Evolutionary conservation across 768 basidiomycete genomes (phyloP), one percentile per base, ranked within the genome.

Genomic region (Collybia sp.): DNA sequence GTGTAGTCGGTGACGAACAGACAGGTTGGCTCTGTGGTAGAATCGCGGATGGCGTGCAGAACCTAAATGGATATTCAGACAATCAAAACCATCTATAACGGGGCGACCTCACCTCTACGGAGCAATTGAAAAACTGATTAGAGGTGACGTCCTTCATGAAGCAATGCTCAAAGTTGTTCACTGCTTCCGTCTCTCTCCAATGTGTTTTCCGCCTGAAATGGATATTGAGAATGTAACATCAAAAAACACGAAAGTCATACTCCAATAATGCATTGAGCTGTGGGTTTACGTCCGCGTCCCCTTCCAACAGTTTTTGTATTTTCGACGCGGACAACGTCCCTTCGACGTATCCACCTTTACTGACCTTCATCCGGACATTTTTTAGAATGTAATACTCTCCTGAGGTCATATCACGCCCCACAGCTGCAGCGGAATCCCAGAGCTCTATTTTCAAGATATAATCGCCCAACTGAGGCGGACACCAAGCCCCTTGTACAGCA

Each of bases 1-100:
- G 83, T 83, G 54, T 85, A 87, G 58, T 88, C 85, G 6, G 83
- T 85, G 30, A 82, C 76, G 49, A 75, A 81, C 33, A 85, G 59
- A 41, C 64, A 69, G 3, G 70, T 25, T 60, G 18, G 58, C 57
- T 19, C 64, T 58, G 25, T 58, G 52, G 13, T 25, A 25, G 64
- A 53, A 37, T 67, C 62, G 15, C 59, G 50, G 11, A 64, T 62
- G 15, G 67, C 49, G 48, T 73, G 68, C 3, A 85, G 60, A 30
- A 83, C 58, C 83, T 85, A 46, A 12, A 43, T 12, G 12, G 43
- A 41, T 31, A 25, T 43, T n/a, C n/a, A n/a, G 25, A 1, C n/a
- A 50, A 19, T 17, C 42, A 44, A 39, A 46, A 9, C 18, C 13
- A 20, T 25, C 16, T n/a, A 5, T 17, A 42, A n/a, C 8, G 15